Evolutionary conservation across 768 basidiomycete species (phyloP).

Genomic region (Dictyophora rubrovolvata): DNA sequence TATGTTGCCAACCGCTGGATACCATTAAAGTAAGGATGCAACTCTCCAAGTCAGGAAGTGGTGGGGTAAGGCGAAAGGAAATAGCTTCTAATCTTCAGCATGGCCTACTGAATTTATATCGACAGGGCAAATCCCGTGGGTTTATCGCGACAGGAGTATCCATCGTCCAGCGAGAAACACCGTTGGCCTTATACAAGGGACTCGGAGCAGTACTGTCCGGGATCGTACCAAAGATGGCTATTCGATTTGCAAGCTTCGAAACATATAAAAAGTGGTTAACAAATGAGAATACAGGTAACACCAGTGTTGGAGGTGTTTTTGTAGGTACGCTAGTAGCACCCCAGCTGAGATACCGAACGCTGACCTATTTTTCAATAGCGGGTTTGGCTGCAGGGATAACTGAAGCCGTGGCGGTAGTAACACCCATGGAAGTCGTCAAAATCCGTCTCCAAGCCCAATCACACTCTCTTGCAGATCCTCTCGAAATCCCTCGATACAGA

Average conservation of each 20-base stretch:
- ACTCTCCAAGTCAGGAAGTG: slow-evolving; percentile 68
- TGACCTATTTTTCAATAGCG: slow-evolving; percentile 35
- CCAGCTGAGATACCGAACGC: not conserved
- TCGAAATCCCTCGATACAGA: slow-evolving; percentile 87
- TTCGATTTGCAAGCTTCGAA: slow-evolving; percentile 97
- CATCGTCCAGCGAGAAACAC: slow-evolving; percentile 86
- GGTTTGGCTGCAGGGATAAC: slow-evolving; percentile 93
- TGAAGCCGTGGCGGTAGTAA: slow-evolving; percentile 90
- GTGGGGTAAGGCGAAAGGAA: slow-evolving; percentile 57
- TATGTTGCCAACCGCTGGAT: slow-evolving; percentile 87
- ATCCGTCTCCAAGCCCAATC: slow-evolving; percentile 96
- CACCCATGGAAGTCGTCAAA: slow-evolving; percentile 99
- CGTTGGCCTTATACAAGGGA: slow-evolving; percentile 94
- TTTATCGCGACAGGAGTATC: slow-evolving; percentile 85
- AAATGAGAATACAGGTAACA: slow-evolving; percentile 67
- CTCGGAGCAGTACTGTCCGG: slow-evolving; percentile 93
- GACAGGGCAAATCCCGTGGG: slow-evolving; percentile 84
- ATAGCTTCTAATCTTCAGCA: not conserved
- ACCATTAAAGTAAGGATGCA: slow-evolving; percentile 99
- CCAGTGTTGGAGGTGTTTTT: slow-evolving; percentile 72
- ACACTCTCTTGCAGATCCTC: slow-evolving; percentile 92
- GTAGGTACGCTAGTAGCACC: not conserved
- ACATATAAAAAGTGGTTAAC: slow-evolving; percentile 80
- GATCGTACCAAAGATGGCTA: slow-evolving; percentile 99
- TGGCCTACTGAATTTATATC: not conserved